Percentiles rank a stretch among this genome's conserved stretches.
These are phyloP conservation scores for Globisporangium radiosum DNA, from an alignment of 352 stramenopile species.

Conservation along the genomic window DNA sequence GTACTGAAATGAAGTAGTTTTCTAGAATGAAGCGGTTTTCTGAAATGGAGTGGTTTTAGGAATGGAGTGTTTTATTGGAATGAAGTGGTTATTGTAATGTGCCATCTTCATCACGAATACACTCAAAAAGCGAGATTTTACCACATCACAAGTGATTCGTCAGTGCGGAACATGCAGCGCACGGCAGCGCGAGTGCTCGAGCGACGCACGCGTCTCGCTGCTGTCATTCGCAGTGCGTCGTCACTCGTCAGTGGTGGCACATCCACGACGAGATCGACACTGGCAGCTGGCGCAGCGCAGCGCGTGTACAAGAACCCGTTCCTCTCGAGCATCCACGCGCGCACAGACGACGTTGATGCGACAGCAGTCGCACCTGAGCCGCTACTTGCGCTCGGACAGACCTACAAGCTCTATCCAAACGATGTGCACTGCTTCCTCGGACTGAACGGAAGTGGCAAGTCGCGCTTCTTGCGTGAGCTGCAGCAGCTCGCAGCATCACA, in stretches of 20 bases:
- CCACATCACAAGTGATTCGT: too few species aligned
- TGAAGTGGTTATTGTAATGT: too few species aligned
- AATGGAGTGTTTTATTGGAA: too few species aligned
- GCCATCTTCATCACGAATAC: too few species aligned
- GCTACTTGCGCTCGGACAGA: constrained; percentile 28
- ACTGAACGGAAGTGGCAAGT: constrained; percentile 67
- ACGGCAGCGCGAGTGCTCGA: not conserved
- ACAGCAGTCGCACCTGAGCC: constrained; percentile 2
- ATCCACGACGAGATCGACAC: too few species aligned
- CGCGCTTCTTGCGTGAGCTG: constrained; percentile 40
- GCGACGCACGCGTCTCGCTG: not conserved
- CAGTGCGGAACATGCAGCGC: constrained; percentile 1
- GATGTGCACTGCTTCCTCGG: constrained; percentile 71
- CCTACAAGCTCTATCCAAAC: constrained; percentile 36
- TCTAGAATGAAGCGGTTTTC: too few species aligned
- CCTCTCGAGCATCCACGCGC: not conserved
- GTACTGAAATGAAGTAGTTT: too few species aligned
- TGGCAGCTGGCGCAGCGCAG: not conserved
- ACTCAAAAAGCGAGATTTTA: too few species aligned
- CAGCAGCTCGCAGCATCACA: constrained; percentile 14
- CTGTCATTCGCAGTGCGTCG: not conserved
- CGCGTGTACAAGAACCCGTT: constrained; percentile 10
- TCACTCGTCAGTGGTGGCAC: not conserved
- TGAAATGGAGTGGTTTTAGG: too few species aligned
- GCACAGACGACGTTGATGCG: not conserved